Conservation (phyloP, 305 asterid species). For the Fraxinus greggii region DNA sequence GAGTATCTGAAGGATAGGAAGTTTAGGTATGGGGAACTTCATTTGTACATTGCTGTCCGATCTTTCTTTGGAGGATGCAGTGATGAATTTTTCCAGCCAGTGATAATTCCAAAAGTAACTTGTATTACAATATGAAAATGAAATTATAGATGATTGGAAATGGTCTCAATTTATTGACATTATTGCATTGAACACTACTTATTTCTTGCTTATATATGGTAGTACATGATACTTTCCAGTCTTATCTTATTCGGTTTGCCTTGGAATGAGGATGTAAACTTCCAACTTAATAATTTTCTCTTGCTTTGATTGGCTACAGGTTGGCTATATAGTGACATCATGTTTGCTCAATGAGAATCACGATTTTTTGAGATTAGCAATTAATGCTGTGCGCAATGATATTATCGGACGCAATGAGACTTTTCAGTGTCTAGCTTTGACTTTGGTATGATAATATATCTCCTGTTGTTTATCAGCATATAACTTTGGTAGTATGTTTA, state of each 20-base stretch:
- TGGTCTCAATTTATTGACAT: background rate
- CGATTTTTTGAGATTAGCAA: constrained; percentile 93
- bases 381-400: constrained; percentile 95
- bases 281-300: constrained; percentile 16
- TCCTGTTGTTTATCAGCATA: background rate
- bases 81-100: background rate
- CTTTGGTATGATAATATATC: constrained; percentile 58
- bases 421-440: constrained; percentile 94
- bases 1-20: background rate
- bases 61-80: background rate
- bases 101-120: background rate
- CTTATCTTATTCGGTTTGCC: background rate
- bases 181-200: background rate
- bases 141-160: background rate
- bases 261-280: constrained; percentile 17
- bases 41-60: background rate
- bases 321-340: constrained; percentile 96
- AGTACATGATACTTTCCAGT: background rate
- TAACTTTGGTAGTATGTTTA: background rate
- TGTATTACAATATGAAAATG: background rate
- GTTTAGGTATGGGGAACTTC: background rate
- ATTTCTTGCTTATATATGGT: constrained; percentile 1
- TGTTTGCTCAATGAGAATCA: constrained; percentile 97
- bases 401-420: constrained; percentile 98
- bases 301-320: constrained; percentile 51